A percentile compares a stretch with the other conserved stretches of the same genome.
These are phyloP conservation scores for Xylaria sp. DNA, from an alignment of 2,329 filamentous ascomycete genomes.

Conservation along the genomic window DNA sequence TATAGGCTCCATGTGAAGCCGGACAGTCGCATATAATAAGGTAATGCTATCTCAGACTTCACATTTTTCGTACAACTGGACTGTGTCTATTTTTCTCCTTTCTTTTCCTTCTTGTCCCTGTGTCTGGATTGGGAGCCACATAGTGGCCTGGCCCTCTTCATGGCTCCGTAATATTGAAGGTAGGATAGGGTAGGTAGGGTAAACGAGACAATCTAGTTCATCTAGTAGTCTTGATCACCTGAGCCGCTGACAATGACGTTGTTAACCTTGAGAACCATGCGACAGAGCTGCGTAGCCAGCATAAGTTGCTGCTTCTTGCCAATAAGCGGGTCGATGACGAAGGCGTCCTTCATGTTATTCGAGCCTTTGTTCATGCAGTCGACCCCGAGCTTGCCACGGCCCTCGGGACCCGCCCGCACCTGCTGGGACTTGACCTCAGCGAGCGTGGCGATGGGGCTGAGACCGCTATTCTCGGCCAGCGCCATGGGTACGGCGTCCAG, in stretches of 20 bases:
- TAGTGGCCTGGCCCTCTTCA: neutral
- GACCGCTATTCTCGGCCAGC: conserved; percentile 94
- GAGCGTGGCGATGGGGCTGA: conserved; percentile 95
- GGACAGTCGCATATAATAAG: neutral
- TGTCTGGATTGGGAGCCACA: neutral
- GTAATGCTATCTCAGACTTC: neutral
- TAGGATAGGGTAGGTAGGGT: neutral
- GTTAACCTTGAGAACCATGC: conserved; percentile 98
- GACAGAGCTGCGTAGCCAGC: conserved; percentile 94
- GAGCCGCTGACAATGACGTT: conserved; percentile 92
- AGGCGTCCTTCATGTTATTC: conserved; percentile 98
- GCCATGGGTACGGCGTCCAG: conserved; percentile 95
- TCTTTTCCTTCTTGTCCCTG: neutral
- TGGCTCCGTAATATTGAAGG: neutral
- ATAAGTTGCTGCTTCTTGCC: conserved; percentile 98
- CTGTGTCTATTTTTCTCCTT: neutral
- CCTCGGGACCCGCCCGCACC: conserved; percentile 72
- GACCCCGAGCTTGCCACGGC: conserved; percentile 79
- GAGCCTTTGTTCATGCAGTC: conserved; percentile 97
- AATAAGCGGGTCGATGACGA: conserved; percentile 98
- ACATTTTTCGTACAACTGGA: neutral
- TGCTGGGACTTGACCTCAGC: conserved; percentile 97
- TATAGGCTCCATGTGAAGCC: neutral
- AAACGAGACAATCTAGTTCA: neutral
- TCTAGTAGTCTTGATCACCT: conserved; percentile 87